These are phyloP conservation scores for Aegilops longissima DNA, from an alignment of 176 grass and related monocot species.

Conservation along the genomic window DNA sequence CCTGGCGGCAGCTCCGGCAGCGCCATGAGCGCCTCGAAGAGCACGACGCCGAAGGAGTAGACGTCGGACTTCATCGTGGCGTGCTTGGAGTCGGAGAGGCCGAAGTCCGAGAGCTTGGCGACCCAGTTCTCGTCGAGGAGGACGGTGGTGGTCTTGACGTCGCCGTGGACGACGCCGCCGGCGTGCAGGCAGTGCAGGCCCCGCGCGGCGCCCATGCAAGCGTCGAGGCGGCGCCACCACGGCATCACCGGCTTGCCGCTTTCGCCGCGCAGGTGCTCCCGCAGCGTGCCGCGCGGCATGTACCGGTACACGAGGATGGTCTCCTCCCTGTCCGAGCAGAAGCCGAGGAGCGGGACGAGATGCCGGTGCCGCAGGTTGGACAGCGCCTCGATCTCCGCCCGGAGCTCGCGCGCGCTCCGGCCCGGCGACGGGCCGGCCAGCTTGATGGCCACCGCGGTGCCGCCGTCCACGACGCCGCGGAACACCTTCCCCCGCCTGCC, in stretches of 20 bases:
- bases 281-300: constrained; percentile 72
- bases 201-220: constrained; percentile 74
- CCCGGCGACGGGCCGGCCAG: constrained; percentile 52
- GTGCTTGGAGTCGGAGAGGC: constrained; percentile 59
- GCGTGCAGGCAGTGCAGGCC: constrained; percentile 79
- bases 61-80: constrained; percentile 66
- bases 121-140: constrained; percentile 64
- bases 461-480: constrained; percentile 54
- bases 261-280: constrained; percentile 50
- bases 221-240: constrained; percentile 70
- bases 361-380: constrained; percentile 72
- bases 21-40: constrained; percentile 69
- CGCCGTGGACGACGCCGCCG: constrained; percentile 56
- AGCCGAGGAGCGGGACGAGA: constrained; percentile 67
- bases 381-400: constrained; percentile 65
- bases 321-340: constrained; percentile 47
- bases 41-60: constrained; percentile 67
- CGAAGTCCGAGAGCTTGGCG: constrained; percentile 80
- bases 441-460: constrained; percentile 62
- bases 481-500: constrained; percentile 74
- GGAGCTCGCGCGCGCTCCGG: constrained; percentile 65
- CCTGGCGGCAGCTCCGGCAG: constrained; percentile 35
- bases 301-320: constrained; percentile 72
- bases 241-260: constrained; percentile 44
- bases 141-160: constrained; percentile 74